phyloP scores from a whole-genome alignment of 202 grass and related monocot species.

The Schoenoplectus tabernaemontani region DNA sequence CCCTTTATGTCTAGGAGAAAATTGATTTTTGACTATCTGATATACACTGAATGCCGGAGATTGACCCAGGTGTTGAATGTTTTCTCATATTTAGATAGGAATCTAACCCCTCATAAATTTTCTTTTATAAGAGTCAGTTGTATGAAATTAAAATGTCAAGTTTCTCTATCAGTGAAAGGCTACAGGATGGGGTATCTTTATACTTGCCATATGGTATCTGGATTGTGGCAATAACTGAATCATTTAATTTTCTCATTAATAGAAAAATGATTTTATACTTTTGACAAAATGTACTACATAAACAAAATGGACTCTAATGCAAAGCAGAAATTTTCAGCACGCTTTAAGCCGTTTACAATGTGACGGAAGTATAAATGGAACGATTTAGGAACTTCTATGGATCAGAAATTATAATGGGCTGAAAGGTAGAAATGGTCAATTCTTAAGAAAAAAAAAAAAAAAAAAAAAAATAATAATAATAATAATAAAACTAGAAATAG shows the following conservation, averaged over 20 bases:
- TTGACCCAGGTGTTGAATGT: neutral
- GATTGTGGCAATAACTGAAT: neutral
- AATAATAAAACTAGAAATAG: neutral
- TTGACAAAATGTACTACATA: neutral
- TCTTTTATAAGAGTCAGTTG: neutral
- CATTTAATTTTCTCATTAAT: neutral
- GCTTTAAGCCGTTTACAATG: neutral
- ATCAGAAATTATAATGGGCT: neutral
- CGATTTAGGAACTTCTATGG: neutral
- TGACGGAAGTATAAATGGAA: neutral
- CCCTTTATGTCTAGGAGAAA: neutral
- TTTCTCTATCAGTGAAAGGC: neutral
- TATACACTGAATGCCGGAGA: neutral
- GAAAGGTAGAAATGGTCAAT: neutral
- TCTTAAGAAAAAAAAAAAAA: neutral
- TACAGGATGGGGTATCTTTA: neutral
- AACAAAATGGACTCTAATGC: neutral
- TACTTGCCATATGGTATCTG: conserved; percentile 7
- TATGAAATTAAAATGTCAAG: neutral
- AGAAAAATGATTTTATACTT: neutral
- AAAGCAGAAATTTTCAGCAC: neutral
- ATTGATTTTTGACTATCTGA: neutral
- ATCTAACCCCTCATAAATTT: neutral
- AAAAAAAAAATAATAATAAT: neutral
- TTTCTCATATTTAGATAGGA: neutral